phyloP scores from a whole-genome alignment of 208 protist genomes.

The Trypanosoma lewisi region DNA sequence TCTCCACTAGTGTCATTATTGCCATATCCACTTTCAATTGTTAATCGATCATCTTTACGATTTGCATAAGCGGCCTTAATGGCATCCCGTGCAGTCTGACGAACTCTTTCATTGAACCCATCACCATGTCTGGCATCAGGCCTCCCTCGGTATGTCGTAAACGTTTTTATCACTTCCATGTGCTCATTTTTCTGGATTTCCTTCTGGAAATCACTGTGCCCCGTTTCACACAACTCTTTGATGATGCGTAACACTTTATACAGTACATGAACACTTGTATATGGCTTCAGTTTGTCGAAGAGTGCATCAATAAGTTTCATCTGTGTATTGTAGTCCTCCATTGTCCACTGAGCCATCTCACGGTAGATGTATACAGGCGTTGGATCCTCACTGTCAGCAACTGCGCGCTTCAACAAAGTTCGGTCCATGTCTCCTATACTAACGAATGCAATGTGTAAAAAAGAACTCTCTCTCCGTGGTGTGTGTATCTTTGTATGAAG shows the following conservation, averaged over 20 bases:
- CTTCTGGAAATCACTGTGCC: slow-evolving; percentile 65
- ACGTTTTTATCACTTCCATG: slow-evolving; percentile 32
- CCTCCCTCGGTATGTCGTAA: slow-evolving; percentile 45
- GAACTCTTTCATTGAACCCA: slow-evolving; percentile 63
- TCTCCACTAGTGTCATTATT: slow-evolving; percentile 2
- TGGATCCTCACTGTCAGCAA: slow-evolving; percentile 47
- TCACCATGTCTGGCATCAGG: slow-evolving; percentile 47
- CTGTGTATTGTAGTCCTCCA: slow-evolving; percentile 36
- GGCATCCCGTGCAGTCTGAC: slow-evolving; percentile 39
- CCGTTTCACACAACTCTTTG: slow-evolving; percentile 54
- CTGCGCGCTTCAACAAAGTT: slow-evolving; percentile 38
- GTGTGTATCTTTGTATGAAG: too few species aligned
- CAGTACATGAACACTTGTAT: slow-evolving; percentile 36
- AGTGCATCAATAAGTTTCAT: slow-evolving; percentile 43
- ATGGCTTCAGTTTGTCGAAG: slow-evolving; percentile 37
- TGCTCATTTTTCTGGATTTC: slow-evolving; percentile 38
- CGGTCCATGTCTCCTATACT: slow-evolving; percentile 34
- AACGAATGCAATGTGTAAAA: too few species aligned
- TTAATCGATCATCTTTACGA: slow-evolving; percentile 13
- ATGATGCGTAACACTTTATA: slow-evolving; percentile 72
- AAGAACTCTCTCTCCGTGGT: too few species aligned
- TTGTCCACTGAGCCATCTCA: slow-evolving; percentile 54
- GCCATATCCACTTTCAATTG: slow-evolving; percentile 18
- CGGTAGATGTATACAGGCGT: slow-evolving; percentile 55
- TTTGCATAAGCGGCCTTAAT: slow-evolving; percentile 50